Evolutionary conservation across 352 stramenopile genomes (phyloP), one percentile per base, ranked within the genome.

Genomic region (Phytophthora parvispora): DNA sequence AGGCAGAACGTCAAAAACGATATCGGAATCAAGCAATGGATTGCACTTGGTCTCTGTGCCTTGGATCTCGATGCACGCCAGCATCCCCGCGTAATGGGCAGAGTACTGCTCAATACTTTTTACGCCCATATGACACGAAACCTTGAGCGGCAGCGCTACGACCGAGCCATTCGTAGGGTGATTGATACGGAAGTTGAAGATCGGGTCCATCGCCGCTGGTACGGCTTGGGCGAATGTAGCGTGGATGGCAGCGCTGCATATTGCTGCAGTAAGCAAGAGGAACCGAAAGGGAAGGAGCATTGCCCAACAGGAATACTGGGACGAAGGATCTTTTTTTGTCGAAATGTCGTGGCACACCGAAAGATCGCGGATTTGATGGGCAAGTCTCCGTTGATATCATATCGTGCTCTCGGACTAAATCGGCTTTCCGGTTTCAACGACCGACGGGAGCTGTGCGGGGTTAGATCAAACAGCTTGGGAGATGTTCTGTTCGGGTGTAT

Each of bases 11-110:
- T 62, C 5, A 24, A 62, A 51, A 3, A 29, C 25, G 20, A 62
- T 43, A 31, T 38, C 38, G 5, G 55, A 28, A 42, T 62, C 38
- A n/a, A 62, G 55, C 10, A 62, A 18, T 20, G 55, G 18, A 9
- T 24, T 52, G 55, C 55, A 62, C 29, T 42, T 36, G 9, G 55
- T 29, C 12, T 9, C 36, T 4, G 28, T 22, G 4, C 29, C 55
- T 28, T 40, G 38, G 0, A 62, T 18, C 55, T 62, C 55, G 25
- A 62, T 20, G 55, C 55, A 62, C 27, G 9, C 40, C 16, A 42
- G 36, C 38, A 53, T 62, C 4, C n/a, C 38, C 4, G 18, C 38
- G 27, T 62, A 62, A 7, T 9, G n/a, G 4, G 15, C n/a, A 6
- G 25, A 40, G 55, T 43, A 62, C 36, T 5, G 12, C 18, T 62